phyloP scores from a whole-genome alignment of 192 early-diverging fungal genomes.

The Umbelopsis ramanniana region DNA sequence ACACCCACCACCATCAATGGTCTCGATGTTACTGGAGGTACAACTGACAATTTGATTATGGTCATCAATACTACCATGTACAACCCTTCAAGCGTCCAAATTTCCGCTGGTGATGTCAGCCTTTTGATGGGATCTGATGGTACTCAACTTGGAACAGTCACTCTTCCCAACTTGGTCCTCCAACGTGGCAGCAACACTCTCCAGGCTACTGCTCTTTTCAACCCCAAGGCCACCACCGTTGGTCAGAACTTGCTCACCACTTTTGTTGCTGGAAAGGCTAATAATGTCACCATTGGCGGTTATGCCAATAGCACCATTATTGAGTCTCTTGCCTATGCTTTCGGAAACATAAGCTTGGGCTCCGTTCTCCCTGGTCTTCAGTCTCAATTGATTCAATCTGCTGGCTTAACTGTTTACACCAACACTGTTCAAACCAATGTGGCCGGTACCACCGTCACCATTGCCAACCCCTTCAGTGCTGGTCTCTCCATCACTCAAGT shows the following conservation, averaged over 20 bases:
- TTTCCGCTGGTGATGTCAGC: conserved; percentile 55
- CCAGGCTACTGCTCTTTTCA: conserved; percentile 45
- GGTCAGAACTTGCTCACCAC: conserved; percentile 52
- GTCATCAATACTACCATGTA: conserved; percentile 43
- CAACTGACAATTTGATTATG: conserved; percentile 38
- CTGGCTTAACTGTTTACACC: conserved; percentile 49
- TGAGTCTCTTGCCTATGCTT: conserved; percentile 49
- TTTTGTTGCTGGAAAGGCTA: conserved; percentile 52
- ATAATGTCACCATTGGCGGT: conserved; percentile 47
- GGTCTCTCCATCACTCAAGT: conserved; percentile 51
- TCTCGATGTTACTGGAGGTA: conserved; percentile 61
- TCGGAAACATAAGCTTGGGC: conserved; percentile 45
- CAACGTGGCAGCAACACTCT: conserved; percentile 46
- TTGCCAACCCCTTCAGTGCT: conserved; percentile 59
- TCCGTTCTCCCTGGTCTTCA: conserved; percentile 57
- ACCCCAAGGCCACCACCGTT: conserved; percentile 44
- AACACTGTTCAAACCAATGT: conserved; percentile 46
- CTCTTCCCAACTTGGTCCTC: conserved; percentile 47
- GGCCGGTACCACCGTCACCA: conserved; percentile 49
- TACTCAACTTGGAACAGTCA: conserved; percentile 51
- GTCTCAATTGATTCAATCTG: conserved; percentile 44
- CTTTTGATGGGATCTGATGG: conserved; percentile 50
- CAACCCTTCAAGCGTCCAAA: conserved; percentile 51
- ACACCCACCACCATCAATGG: conserved; percentile 53
- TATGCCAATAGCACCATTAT: conserved; percentile 45